Percentiles rank a stretch among this genome's conserved stretches.
Conservation (phyloP, 2,329 filamentous ascomycete species). For the Cladosporium austrohemisphaericum region DNA sequence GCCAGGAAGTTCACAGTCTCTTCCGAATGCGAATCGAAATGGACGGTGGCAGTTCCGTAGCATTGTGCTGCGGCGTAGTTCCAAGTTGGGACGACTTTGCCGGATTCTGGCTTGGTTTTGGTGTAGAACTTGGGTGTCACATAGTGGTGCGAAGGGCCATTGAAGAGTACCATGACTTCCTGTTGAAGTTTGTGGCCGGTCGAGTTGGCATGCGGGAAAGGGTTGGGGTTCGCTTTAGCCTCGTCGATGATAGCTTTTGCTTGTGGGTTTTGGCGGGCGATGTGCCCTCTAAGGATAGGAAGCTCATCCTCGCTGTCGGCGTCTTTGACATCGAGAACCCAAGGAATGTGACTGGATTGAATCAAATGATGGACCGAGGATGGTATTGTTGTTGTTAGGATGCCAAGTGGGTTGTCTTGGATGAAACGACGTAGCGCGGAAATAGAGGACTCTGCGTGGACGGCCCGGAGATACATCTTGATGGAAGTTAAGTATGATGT, state of each 20-base stretch:
- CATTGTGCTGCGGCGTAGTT: constrained; percentile 64
- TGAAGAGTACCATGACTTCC: constrained; percentile 64
- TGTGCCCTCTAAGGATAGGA: constrained; percentile 55
- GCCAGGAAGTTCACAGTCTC: constrained; percentile 49
- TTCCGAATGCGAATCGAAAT: constrained; percentile 46
- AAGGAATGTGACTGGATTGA: constrained; percentile 60
- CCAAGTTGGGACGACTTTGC: constrained; percentile 68
- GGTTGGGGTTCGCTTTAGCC: constrained; percentile 23
- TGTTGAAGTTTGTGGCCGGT: constrained; percentile 32
- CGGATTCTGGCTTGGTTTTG: constrained; percentile 60
- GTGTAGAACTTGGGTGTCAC: constrained; percentile 66
- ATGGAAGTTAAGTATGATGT: background rate
- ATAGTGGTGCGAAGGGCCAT: constrained; percentile 56
- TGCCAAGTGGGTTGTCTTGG: constrained; percentile 57
- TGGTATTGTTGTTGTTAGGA: constrained; percentile 59
- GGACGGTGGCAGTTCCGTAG: constrained; percentile 57
- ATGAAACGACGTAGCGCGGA: constrained; percentile 51
- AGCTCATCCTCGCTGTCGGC: constrained; percentile 41
- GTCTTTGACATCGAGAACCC: constrained; percentile 50
- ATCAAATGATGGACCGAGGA: constrained; percentile 50
- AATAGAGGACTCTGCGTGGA: constrained; percentile 10
- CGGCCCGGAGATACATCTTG: constrained; percentile 12
- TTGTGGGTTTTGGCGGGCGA: constrained; percentile 62
- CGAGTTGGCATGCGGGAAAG: background rate
- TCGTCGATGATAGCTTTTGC: constrained; percentile 56